Evolutionary conservation across 2,329 filamentous ascomycete genomes (phyloP).

Genomic region (Pseudopyricularia cyperi): DNA sequence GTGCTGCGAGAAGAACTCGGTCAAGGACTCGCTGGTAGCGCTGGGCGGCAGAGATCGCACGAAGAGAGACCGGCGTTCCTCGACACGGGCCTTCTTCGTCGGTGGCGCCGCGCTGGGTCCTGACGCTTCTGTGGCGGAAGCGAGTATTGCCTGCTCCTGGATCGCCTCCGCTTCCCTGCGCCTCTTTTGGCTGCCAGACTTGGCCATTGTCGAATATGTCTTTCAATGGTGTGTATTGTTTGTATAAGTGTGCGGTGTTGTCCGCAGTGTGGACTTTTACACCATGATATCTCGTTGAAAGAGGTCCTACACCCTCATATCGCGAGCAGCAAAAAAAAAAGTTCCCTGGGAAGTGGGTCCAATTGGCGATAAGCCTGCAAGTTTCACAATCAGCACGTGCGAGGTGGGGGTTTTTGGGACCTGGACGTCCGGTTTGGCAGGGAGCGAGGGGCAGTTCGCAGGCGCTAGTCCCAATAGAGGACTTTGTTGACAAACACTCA

Average conservation of each 20-base stretch:
- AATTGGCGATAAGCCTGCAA: neutral
- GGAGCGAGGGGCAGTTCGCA: neutral
- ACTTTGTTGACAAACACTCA: conserved; percentile 3
- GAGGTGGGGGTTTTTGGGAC: neutral
- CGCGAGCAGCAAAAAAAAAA: neutral
- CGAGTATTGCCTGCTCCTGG: conserved; percentile 10
- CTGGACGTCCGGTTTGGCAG: neutral
- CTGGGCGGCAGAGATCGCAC: conserved; percentile 71
- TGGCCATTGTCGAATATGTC: conserved; percentile 9
- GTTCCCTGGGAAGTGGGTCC: neutral
- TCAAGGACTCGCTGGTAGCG: conserved; percentile 70
- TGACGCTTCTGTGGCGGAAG: neutral
- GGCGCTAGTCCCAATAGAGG: conserved; percentile 1
- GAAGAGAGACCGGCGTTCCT: conserved; percentile 66
- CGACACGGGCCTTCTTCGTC: conserved; percentile 43
- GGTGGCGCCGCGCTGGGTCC: conserved; percentile 16
- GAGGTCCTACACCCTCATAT: neutral
- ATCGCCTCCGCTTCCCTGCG: conserved; percentile 20
- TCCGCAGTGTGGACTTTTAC: neutral
- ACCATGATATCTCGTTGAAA: neutral
- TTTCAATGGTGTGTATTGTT: neutral
- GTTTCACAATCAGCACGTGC: conserved; percentile 1
- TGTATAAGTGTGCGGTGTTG: neutral
- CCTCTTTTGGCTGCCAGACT: conserved; percentile 18
- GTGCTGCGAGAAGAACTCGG: conserved; percentile 83